Percentiles rank a stretch among this genome's conserved stretches.
phyloP scores from a whole-genome alignment of 2,329 filamentous ascomycete species.

The Ophiostoma sp. region DNA sequence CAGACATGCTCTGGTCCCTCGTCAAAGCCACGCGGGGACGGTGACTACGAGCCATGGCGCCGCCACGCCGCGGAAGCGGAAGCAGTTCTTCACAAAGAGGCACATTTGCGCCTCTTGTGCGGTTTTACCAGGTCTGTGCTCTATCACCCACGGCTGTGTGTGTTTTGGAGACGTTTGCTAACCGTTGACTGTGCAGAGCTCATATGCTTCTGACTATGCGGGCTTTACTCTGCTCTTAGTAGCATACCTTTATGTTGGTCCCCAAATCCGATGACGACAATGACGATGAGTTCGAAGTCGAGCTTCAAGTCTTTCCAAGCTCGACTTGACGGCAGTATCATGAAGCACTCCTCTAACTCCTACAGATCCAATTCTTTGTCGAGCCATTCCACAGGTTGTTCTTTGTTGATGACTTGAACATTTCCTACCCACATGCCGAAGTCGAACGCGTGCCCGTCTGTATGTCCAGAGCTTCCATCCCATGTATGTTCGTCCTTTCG shows the following conservation, averaged over 20 bases:
- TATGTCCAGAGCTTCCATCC: constrained; percentile 44
- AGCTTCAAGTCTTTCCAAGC: not conserved
- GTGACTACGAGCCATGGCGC: constrained; percentile 48
- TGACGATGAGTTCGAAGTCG: not conserved
- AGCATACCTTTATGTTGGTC: constrained; percentile 62
- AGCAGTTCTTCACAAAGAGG: constrained; percentile 22
- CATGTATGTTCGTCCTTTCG: not conserved
- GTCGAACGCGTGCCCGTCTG: constrained; percentile 79
- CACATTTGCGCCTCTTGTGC: constrained; percentile 39
- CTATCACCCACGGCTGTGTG: not conserved
- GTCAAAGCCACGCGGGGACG: constrained; percentile 43
- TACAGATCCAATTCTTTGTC: constrained; percentile 65
- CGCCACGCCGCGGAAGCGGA: constrained; percentile 27
- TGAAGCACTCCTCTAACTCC: not conserved
- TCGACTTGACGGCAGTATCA: not conserved
- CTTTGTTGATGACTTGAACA: constrained; percentile 77
- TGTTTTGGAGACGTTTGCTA: not conserved
- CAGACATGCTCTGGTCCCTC: constrained; percentile 41
- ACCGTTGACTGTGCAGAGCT: constrained; percentile 53
- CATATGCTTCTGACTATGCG: constrained; percentile 86
- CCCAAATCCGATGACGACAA: not conserved
- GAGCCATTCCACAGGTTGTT: constrained; percentile 96
- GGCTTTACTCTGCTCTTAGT: constrained; percentile 70
- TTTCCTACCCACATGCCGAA: constrained; percentile 83
- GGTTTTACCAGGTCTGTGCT: constrained; percentile 50